These are phyloP conservation scores for Cyberlindnera mrakii DNA, from an alignment of 805 yeast genomes.

Conservation along the genomic window DNA sequence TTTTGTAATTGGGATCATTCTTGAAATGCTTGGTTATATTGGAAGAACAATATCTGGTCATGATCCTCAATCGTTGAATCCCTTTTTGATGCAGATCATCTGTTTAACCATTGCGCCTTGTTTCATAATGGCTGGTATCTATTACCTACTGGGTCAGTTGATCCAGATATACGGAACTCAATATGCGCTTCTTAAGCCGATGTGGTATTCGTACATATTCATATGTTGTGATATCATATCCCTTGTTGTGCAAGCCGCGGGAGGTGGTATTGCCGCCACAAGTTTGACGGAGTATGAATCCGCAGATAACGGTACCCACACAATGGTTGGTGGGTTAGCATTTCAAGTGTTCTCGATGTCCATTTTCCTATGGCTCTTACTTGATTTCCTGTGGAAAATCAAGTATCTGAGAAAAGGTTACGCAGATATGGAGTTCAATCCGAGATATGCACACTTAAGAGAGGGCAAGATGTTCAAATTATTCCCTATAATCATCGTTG, in stretches of 20 bases:
- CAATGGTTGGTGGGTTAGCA: conserved; percentile 75
- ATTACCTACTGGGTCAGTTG: conserved; percentile 63
- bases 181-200: conserved; percentile 48
- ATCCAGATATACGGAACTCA: conserved; percentile 53
- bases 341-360: conserved; percentile 70
- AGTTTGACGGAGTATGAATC: conserved; percentile 23
- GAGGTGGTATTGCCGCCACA: conserved; percentile 59
- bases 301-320: conserved; percentile 45
- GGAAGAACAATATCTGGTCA: conserved; percentile 47
- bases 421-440: conserved; percentile 29
- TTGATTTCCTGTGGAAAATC: conserved; percentile 38
- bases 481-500: conserved; percentile 39
- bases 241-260: conserved; percentile 62
- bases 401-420: conserved; percentile 23
- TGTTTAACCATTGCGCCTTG: conserved; percentile 77
- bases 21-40: conserved; percentile 65
- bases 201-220: conserved; percentile 58
- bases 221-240: conserved; percentile 60
- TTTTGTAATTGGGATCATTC: conserved; percentile 45
- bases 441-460: conserved; percentile 32
- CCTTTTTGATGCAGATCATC: conserved; percentile 58
- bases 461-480: conserved; percentile 29
- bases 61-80: conserved; percentile 28
- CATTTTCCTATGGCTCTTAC: conserved; percentile 47
- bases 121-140: conserved; percentile 79